Evolutionary conservation across 768 basidiomycete genomes (phyloP), one percentile per base, ranked within the genome.

Genomic region (Leccinellum rugosiceps): DNA sequence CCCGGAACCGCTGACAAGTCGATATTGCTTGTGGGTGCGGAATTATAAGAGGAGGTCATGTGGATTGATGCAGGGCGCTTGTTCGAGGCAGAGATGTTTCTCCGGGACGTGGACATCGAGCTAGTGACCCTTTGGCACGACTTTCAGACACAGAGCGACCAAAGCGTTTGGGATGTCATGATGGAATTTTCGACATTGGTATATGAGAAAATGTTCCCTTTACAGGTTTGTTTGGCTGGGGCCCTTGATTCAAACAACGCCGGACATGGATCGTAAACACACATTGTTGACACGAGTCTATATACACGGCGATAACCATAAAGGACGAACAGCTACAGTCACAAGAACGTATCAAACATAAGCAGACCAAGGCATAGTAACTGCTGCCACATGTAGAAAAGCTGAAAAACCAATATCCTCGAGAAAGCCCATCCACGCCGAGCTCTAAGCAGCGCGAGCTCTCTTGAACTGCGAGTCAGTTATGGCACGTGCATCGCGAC

Each of bases 21-120:
- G 50, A 52, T 49, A 44, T 35, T 52, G n/a, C 38, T 54, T n/a
- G 58, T 19, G 34, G 52, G 50, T 1, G 61, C 32, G 10, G 44
- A 54, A 32, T 41, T 43, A 11, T 43, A 43, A 43, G 41, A 43
- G 38, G 57, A 45, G 15, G 67, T 49, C 28, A 56, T 57, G 50
- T 58, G 60, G 31, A 43, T 48, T 9, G 46, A 23, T 8, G 62
- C 53, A 25, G 50, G 17, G 6, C 72, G 65, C 46, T 72, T 74
- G 0, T 60, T 52, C 21, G 59, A 45, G 21, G 55, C 3, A 14
- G 59, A 52, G 19, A 62, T 45, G 30, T 41, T 62, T 21, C 72
- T 66, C 30, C 72, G 70, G 17, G 71, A 60, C 6, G 65, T 70
- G 17, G 72, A 64, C 71, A 72, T 72, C 2, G 49, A 46, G 38